Base-by-base conservation (phyloP, 495 filamentous ascomycete genomes). In the Penicillium longicatenatum region DNA sequence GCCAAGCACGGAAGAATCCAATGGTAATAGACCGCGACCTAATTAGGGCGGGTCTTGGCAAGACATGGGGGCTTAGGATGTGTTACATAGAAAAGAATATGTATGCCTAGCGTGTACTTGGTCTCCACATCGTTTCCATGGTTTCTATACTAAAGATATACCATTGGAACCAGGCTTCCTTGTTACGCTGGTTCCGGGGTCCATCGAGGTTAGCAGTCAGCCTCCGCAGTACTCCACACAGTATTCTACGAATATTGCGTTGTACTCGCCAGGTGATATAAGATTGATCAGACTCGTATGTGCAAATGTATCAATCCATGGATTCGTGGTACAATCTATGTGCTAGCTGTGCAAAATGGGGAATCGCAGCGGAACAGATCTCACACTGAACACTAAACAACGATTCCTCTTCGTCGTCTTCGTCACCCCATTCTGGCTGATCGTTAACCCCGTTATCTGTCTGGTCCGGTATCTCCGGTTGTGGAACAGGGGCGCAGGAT, bases 301-400 rank as follows among this genome's bases (percentile, higher is more conserved):
- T 33, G 31, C 31, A 35, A 35, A 35, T 35, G 7, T 14, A 1
- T 39, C 52, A 44, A 43, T 30, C 33, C 9, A 42, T 33, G 21
- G 46, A 37, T 11, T 61, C 64, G 73, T 96, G 91, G 63, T 85
- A 96, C 50, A 88, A 75, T 58, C 80, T 72, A 71, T 96, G 91
- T 4, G 91, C 91, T 19, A 78, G 60, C 65, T 86, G 79, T 7
- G 91, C 91, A 72, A 93, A 94, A 12, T 74, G 58, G 0, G 91
- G 91, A 54, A 94, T 85, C 6, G 71, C 60, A 16, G 82, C 81
- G 11, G 84, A 86, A 67, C 91, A 94, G 6, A 70, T 59, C 0
- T 61, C 61, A 67, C 90, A 93, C 8, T 62, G 63, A 6, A 77
- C 67, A 53, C 69, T 75, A 14, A 54, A 43, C 52, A 69, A n/a